phyloP scores from a whole-genome alignment of 208 protist species.

The Endotrypanum monterogeii region DNA sequence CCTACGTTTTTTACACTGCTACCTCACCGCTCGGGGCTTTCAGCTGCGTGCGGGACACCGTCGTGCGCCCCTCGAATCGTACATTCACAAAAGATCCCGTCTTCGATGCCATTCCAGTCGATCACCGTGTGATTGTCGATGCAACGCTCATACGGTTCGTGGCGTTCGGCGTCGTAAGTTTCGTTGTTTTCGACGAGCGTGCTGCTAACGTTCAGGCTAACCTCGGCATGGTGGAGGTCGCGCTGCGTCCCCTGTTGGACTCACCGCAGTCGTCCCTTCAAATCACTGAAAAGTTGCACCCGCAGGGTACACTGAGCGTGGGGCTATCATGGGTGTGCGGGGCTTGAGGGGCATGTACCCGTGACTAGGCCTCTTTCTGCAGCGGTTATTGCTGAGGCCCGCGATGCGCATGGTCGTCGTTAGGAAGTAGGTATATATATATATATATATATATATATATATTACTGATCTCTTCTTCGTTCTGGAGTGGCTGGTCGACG shows the following conservation, averaged over 20 bases:
- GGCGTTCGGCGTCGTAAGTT: slow-evolving; percentile 58
- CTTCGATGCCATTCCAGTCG: slow-evolving; percentile 70
- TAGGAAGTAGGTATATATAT: not conserved
- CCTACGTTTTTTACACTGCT: slow-evolving; percentile 89
- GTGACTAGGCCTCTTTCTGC: not conserved
- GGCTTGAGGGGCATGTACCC: slow-evolving; percentile 3
- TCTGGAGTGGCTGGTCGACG: not conserved
- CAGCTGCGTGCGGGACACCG: slow-evolving; percentile 72
- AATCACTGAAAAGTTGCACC: slow-evolving; percentile 60
- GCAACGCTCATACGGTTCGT: slow-evolving; percentile 64
- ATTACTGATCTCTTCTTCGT: not conserved
- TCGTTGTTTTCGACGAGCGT: slow-evolving; percentile 83
- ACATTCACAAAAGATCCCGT: slow-evolving; percentile 52
- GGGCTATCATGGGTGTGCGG: slow-evolving; percentile 77
- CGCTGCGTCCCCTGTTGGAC: slow-evolving; percentile 61
- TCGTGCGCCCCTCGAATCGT: slow-evolving; percentile 50
- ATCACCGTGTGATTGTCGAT: slow-evolving; percentile 81
- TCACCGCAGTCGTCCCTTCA: slow-evolving; percentile 65
- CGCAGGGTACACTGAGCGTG: slow-evolving; percentile 66
- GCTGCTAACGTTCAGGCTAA: slow-evolving; percentile 66
- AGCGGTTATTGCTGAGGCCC: not conserved
- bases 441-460: not conserved
- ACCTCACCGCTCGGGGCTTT: slow-evolving; percentile 36
- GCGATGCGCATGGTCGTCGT: not conserved
- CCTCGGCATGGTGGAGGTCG: slow-evolving; percentile 69